Evolutionary conservation across 176 grass and related monocot genomes (phyloP), one percentile per base, ranked within the genome.

Genomic region (Oryza brachyantha): DNA sequence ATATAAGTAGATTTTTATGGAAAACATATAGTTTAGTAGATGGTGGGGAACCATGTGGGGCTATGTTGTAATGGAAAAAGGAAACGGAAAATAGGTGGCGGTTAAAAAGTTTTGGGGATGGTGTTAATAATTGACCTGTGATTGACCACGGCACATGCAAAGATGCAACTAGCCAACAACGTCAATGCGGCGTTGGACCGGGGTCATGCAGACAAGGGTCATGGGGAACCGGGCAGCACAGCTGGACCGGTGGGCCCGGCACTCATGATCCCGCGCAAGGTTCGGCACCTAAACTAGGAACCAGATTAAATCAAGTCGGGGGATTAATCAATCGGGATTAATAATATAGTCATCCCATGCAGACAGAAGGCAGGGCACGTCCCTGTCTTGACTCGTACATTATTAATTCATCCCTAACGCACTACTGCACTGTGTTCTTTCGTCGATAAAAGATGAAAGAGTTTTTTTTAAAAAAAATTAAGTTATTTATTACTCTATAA

Each of bases 181-280:
- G 79, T 82, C 32, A 82, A 57, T 82, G 85, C 35, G 42, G 73
- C 66, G 73, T 73, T 65, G 73, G 43, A 58, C 58, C 74, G 7
- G 72, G 72, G 72, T 43, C 78, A 64, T 22, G 5, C 7, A 8
- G 48, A 19, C 19, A 5, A 39, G 66, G 28, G 13, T 29, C 37
- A 62, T 17, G 17, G 74, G 22, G 61, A 63, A 45, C 26, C 40
- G 21, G 19, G 31, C 76, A 66, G 31, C 76, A 66, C 24, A 40
- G 27, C 31, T 14, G 57, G 73, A 34, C 36, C 1, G 21, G 41
- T 31, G 66, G 78, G 70, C 14, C 78, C 6, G 7, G 11, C 3
- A 28, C 58, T 72, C 79, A 64, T 46, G 85, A 57, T 28, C n/a
- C n/a, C n/a, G 46, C 17, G 46, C 52, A 76, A 54, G 40, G 39